These are phyloP conservation scores for Breynia disticha DNA, from an alignment of 441 rosid genomes.

Conservation along the genomic window DNA sequence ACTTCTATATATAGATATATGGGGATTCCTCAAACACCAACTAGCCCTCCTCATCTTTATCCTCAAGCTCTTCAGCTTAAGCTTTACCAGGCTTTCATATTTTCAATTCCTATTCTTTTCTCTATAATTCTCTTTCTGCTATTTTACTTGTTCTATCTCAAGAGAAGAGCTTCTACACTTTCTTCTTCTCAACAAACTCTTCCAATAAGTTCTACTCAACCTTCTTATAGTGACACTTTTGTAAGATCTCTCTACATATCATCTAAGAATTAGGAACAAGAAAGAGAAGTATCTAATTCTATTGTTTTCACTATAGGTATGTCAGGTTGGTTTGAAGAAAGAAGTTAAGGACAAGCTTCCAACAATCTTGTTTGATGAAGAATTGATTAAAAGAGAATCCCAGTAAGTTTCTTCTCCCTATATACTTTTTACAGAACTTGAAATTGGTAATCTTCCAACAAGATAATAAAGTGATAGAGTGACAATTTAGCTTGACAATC, in stretches of 20 bases:
- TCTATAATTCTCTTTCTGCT: constrained; percentile 76
- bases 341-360: constrained; percentile 64
- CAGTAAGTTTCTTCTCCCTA: constrained; percentile 44
- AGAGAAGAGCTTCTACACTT: constrained; percentile 72
- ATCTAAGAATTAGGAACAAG: too few species aligned
- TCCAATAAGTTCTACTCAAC: constrained; percentile 36
- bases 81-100: constrained; percentile 92
- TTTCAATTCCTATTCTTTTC: constrained; percentile 89
- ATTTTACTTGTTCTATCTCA: constrained; percentile 89
- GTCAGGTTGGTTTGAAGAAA: constrained; percentile 47
- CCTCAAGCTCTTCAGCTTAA: constrained; percentile 81
- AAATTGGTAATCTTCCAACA: not conserved
- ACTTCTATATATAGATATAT: too few species aligned
- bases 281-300: too few species aligned
- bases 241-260: constrained; percentile 41
- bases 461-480: not conserved
- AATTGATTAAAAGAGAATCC: constrained; percentile 52
- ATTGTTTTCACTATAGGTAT: too few species aligned
- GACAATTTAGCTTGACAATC: too few species aligned
- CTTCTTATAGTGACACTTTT: constrained; percentile 30
- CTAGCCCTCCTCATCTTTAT: constrained; percentile 53
- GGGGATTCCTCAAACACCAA: constrained; percentile 56
- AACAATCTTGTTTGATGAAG: constrained; percentile 64
- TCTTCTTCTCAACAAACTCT: constrained; percentile 38
- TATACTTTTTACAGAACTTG: too few species aligned